Base-by-base conservation (phyloP, 2,329 filamentous ascomycete genomes). In the Colletotrichum paranaense region DNA sequence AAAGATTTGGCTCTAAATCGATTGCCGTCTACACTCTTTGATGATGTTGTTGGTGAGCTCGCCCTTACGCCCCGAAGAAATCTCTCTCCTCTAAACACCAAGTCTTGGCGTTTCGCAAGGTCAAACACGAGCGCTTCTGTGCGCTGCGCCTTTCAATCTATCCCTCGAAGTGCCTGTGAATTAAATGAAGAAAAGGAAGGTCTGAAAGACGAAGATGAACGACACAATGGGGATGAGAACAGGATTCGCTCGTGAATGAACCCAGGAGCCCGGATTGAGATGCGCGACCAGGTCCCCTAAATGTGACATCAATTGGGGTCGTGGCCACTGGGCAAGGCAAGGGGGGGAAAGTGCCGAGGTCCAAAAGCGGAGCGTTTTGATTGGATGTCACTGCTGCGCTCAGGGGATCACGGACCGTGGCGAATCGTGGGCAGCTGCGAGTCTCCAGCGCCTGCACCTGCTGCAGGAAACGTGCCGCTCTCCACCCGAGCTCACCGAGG, bases 321-420 rank as follows among this genome's bases (percentile, higher is more conserved):
- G 46, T 16, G 62, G 46, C 8, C 46, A 35, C 7, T 53, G 60
- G 30, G 9, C 46, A 19, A 53, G 28, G 28, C 30, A 35, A 49
- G 42, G 42, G 42, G 42, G 60, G 46, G 38, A 69, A 65, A 70
- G 59, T 73, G 66, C 70, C 70, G 70, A 73, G 70, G 70, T 73
- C 66, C 66, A 70, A 35, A 59, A 26, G 59, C 69, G 70, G 70
- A 14, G 70, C 32, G n/a, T 2, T n/a, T 69, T 59, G 49, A 68
- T n/a, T 69, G 52, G 49, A 68, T 65, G 52, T 57, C 52, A 62
- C 32, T 53, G 38, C 59, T 16, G 35, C 52, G 60, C 7, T n/a
- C 46, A 24, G 60, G 52, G 28, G 11, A 22, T 49, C 42, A 49
- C 42, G 42, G 42, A 49, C 42, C 42, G 42, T 49, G 42, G 7